Evolutionary conservation across 1,139 yeast species (phyloP).

Genomic region (Meyerozyma athensensis): DNA sequence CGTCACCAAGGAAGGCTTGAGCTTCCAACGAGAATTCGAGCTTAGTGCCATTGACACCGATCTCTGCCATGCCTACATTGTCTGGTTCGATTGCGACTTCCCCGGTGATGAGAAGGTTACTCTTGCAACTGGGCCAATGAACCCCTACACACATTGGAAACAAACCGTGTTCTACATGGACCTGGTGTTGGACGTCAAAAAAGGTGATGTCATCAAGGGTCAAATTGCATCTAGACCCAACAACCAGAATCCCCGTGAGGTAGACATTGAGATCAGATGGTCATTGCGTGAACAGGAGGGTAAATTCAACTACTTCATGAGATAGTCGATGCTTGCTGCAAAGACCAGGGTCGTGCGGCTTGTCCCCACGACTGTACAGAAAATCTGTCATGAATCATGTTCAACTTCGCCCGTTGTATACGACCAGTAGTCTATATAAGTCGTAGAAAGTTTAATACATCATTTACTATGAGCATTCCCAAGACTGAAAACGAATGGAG

Average conservation of each 20-base stretch:
- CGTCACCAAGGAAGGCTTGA: slow-evolving; percentile 75
- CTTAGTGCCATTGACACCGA: slow-evolving; percentile 76
- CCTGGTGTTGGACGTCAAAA: slow-evolving; percentile 72
- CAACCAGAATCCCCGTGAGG: slow-evolving; percentile 72
- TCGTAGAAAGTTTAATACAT: slow-evolving; percentile 1
- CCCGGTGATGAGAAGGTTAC: slow-evolving; percentile 61
- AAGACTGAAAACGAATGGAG: slow-evolving; percentile 73
- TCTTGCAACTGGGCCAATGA: slow-evolving; percentile 80
- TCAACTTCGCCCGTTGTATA: neutral
- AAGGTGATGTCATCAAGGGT: slow-evolving; percentile 75
- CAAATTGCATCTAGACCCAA: slow-evolving; percentile 74
- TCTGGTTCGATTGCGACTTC: slow-evolving; percentile 95
- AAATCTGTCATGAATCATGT: neutral
- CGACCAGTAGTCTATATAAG: neutral
- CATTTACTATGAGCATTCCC: slow-evolving; percentile 16
- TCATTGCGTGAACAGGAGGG: slow-evolving; percentile 53
- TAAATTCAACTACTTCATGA: slow-evolving; percentile 60
- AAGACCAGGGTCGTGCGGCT: no score
- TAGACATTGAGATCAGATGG: slow-evolving; percentile 65
- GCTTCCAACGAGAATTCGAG: slow-evolving; percentile 64
- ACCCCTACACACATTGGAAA: slow-evolving; percentile 90
- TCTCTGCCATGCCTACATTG: slow-evolving; percentile 79
- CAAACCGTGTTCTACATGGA: slow-evolving; percentile 92
- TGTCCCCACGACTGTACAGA: neutral
- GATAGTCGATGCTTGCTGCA: slow-evolving; percentile 28